These are phyloP conservation scores for Claviceps sp. DNA, from an alignment of 2,329 filamentous ascomycete species.

Conservation along the genomic window DNA sequence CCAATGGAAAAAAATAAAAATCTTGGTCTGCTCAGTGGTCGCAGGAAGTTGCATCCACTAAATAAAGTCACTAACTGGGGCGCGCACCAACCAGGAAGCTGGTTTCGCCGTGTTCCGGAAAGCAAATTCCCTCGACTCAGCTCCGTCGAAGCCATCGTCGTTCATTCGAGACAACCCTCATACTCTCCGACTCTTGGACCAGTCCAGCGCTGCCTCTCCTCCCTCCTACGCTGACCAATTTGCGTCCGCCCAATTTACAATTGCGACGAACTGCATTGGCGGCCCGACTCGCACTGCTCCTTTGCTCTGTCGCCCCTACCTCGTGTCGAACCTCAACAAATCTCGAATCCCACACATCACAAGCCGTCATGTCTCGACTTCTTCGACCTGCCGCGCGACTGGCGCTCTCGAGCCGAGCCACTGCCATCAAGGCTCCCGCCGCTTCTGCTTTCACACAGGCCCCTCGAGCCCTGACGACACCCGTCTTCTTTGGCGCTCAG, in stretches of 20 bases:
- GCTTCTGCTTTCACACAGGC: slow-evolving; percentile 21
- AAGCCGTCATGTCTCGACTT: slow-evolving; percentile 33
- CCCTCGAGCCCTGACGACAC: slow-evolving; percentile 21
- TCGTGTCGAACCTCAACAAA: slow-evolving; percentile 6
- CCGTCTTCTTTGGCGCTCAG: slow-evolving; percentile 24
- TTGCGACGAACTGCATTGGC: slow-evolving; percentile 8
- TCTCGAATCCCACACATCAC: slow-evolving; percentile 3
- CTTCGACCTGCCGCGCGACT: slow-evolving; percentile 37
- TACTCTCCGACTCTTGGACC: neutral
- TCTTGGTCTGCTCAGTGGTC: slow-evolving; percentile 1
- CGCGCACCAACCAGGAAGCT: slow-evolving; percentile 7
- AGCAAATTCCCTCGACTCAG: slow-evolving; percentile 10
- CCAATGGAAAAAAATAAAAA: slow-evolving; percentile 10
- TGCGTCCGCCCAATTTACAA: neutral
- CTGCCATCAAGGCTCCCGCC: slow-evolving; percentile 20
- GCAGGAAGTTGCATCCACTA: slow-evolving; percentile 1
- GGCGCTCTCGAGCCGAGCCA: slow-evolving; percentile 28
- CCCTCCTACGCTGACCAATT: neutral
- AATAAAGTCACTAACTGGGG: neutral
- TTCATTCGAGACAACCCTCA: slow-evolving; percentile 3
- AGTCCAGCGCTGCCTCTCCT: neutral
- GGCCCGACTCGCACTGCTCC: slow-evolving; percentile 6
- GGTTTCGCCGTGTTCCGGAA: slow-evolving; percentile 9
- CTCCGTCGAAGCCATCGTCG: slow-evolving; percentile 6
- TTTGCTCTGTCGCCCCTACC: slow-evolving; percentile 1